Evolutionary conservation across 306 rosid species (phyloP), one percentile per base, ranked within the genome.

Genomic region (Quercus dentata): DNA sequence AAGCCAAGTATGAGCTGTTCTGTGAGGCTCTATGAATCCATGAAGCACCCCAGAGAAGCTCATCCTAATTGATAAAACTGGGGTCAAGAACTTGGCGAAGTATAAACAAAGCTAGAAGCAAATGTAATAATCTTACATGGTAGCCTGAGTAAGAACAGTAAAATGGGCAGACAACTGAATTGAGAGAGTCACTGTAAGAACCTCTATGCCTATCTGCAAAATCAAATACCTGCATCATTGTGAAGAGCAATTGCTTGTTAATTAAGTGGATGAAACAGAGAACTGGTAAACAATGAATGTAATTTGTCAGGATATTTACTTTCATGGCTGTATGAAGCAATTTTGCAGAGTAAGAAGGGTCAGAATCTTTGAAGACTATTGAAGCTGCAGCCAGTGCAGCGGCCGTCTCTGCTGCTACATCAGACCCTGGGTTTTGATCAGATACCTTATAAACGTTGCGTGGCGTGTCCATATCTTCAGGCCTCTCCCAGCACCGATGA

Each of bases 301-400:
- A 57, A 55, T 30, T 55, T 64, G 17, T 31, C 13, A 11, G 20
- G 73, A 49, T 9, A 69, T 61, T 51, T 86, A 92, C 97, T 56
- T 89, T 71, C 81, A 84, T 90, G 73, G 97, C 94, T 1, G 97
- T 83, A 59, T 86, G 87, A 73, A 94, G 97, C 74, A 94, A 82
- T 63, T 85, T 85, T 69, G 78, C 27, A 62, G 98, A 89, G 76
- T 92, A 94, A 2, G 82, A 62, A 30, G 97, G 89, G 71, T 92
- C 87, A 0, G 97, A 91, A n/a, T 80, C 83, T 69, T 62, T 88
- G 91, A 94, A 94, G 9, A 91, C 98, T 5, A 92, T 64, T 28
- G 98, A 91, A 76, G 98, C 89, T 38, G 97, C 98, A 57, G 97
- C 97, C 77, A 94, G 69, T 51, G 97, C 95, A 11, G 98, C 98